Conservation (phyloP, 495 filamentous ascomycete genomes). For the Neurospora sp. region DNA sequence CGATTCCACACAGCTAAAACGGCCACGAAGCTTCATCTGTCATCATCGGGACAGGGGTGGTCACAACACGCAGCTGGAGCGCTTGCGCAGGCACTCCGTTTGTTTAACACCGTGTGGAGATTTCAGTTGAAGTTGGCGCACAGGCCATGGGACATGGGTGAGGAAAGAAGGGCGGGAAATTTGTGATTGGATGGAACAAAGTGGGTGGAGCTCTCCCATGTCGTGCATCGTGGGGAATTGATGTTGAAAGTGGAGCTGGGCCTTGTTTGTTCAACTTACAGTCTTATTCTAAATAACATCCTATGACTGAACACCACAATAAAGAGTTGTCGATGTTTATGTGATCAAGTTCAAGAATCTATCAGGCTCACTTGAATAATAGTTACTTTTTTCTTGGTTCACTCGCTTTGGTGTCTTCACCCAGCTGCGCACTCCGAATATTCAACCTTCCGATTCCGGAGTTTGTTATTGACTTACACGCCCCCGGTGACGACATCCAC, state of each 20-base stretch:
- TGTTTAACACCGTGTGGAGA: neutral
- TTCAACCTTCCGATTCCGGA: neutral
- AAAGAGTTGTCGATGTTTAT: neutral
- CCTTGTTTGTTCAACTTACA: neutral
- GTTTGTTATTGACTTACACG: neutral
- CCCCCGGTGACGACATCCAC: neutral
- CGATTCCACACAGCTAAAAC: constrained; percentile 9
- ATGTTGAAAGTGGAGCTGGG: neutral
- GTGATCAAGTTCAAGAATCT: neutral
- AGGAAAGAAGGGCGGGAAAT: neutral
- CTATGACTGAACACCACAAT: neutral
- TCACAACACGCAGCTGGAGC: neutral
- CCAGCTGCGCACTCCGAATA: neutral
- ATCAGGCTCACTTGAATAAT: neutral
- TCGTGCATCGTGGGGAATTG: neutral
- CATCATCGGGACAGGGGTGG: neutral
- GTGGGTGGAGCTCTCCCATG: neutral
- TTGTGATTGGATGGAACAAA: neutral
- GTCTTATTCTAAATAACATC: neutral
- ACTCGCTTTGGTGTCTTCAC: neutral
- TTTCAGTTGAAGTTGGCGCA: neutral
- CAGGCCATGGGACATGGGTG: neutral
- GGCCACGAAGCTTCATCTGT: constrained; percentile 27
- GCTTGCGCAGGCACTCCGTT: neutral
- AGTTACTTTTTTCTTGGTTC: neutral